Evolutionary conservation across 805 yeast genomes (phyloP).

Genomic region (Candida ponderosae): DNA sequence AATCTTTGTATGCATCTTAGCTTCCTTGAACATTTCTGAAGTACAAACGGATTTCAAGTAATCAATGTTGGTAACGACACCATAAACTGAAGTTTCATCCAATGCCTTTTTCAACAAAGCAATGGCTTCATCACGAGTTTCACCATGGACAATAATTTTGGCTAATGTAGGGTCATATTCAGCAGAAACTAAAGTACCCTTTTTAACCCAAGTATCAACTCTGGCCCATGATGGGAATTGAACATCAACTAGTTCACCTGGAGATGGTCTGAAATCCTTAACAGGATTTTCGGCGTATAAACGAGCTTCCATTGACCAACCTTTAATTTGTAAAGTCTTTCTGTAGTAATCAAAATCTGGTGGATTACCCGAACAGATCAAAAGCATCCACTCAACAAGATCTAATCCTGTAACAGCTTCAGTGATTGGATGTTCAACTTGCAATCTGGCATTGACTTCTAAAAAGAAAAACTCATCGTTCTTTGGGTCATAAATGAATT

Average conservation of each 20-base stretch:
- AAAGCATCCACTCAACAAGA: constrained; percentile 94
- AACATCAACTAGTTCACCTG: constrained; percentile 87
- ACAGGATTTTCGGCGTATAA: constrained; percentile 96
- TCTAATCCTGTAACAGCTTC: constrained; percentile 93
- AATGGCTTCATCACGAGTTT: constrained; percentile 80
- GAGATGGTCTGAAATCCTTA: constrained; percentile 91
- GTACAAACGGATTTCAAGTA: constrained; percentile 80
- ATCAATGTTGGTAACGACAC: constrained; percentile 86
- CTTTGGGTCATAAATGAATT: constrained; percentile 80
- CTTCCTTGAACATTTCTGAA: constrained; percentile 76
- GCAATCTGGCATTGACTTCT: constrained; percentile 94
- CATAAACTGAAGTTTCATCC: constrained; percentile 79
- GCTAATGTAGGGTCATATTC: constrained; percentile 97
- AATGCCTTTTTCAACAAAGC: constrained; percentile 70
- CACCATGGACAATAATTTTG: constrained; percentile 91
- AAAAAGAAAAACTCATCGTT: constrained; percentile 89
- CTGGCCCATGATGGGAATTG: constrained; percentile 87
- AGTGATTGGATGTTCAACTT: constrained; percentile 96
- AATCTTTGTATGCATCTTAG: constrained; percentile 80
- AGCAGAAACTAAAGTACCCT: constrained; percentile 82
- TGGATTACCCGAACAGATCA: constrained; percentile 82
- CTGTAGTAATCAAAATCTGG: constrained; percentile 52
- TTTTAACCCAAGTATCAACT: constrained; percentile 88
- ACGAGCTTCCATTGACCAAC: constrained; percentile 96
- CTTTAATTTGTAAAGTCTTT: constrained; percentile 51